phyloP scores from a whole-genome alignment of 1,284 basidiomycete genomes.

The Phaffia rhodozyma region DNA sequence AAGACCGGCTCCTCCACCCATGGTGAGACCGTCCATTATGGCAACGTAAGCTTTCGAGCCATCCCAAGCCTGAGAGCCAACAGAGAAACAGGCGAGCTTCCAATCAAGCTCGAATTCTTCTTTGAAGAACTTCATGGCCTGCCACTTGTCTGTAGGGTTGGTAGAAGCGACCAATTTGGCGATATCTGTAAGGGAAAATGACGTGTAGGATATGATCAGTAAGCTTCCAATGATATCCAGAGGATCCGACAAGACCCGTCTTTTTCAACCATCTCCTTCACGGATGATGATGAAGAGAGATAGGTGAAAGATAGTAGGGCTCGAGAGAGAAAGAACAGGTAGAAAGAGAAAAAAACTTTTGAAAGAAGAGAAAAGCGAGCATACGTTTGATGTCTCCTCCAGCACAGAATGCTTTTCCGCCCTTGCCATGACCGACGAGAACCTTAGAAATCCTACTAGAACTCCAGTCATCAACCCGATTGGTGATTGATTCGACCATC shows the following conservation, averaged over 20 bases:
- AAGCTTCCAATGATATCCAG: neutral
- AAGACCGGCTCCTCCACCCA: slow-evolving; percentile 94
- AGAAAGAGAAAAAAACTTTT: neutral
- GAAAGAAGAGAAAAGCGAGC: slow-evolving; percentile 23
- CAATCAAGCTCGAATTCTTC: slow-evolving; percentile 90
- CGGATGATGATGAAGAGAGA: neutral
- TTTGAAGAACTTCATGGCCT: slow-evolving; percentile 52
- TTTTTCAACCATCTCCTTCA: no score
- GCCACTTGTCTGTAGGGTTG: neutral
- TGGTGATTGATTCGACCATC: slow-evolving; percentile 65
- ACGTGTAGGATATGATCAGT: slow-evolving; percentile 1
- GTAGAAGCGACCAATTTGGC: slow-evolving; percentile 3
- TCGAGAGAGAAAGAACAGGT: slow-evolving; percentile 2
- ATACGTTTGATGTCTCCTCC: slow-evolving; percentile 84
- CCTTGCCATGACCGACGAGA: slow-evolving; percentile 60
- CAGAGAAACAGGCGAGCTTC: slow-evolving; percentile 52
- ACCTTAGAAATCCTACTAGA: slow-evolving; percentile 46
- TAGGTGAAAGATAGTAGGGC: slow-evolving; percentile 15
- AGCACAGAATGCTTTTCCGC: slow-evolving; percentile 76
- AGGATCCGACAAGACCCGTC: neutral
- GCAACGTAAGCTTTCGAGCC: slow-evolving; percentile 67
- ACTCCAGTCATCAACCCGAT: slow-evolving; percentile 50
- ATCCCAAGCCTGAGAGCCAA: slow-evolving; percentile 12
- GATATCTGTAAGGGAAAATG: neutral
- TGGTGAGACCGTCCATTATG: slow-evolving; percentile 80